Base-by-base conservation (phyloP, 768 basidiomycete species). In the Imleria badia region DNA sequence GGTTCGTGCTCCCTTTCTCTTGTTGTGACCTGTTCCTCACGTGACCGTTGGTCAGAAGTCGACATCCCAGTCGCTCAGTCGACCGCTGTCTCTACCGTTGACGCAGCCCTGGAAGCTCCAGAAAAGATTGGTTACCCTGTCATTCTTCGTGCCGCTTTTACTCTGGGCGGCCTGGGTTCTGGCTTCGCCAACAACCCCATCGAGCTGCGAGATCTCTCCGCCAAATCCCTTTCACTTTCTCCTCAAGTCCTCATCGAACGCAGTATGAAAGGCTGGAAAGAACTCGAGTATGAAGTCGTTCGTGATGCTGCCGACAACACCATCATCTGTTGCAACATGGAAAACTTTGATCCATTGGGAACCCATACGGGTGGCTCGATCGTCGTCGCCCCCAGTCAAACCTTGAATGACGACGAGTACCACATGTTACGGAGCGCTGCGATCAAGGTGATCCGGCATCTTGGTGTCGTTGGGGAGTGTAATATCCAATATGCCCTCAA, bases 231-330 rank as follows among this genome's bases (percentile, higher is more conserved):
- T 49, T 86, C 86, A 67, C 79, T 98, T 29, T 90, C 87, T 61
- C 96, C 97, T 44, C 97, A 98, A 71, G 91, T 98, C 41, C 81
- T 99, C 52, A 94, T 99, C 59, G 97, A 98, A 75, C 89, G 94
- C 46, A 92, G 89, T 62, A 91, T 99, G 88, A 98, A 98, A 75
- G 97, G 97, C 30, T 99, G 97, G 97, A 99, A 99, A 71, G 97
- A 99, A 75, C 81, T 98, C 59, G 97, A 99, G 75, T 99, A 98
- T 63, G 97, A 99, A 71, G 97, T 99, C 58, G 97, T 98, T 66
- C 89, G 97, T 50, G 97, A 99, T 70, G 94, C 82, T 61, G 96
- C 96, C 47, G 97, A 99, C 74, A 97, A 98, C 78, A 98, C 95
- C 26, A 99, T 99, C 73, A 98, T 98, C 64, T 98, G 95, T 76